Evolutionary conservation across 768 basidiomycete species (phyloP).

Genomic region (Plicaturopsis crispa): DNA sequence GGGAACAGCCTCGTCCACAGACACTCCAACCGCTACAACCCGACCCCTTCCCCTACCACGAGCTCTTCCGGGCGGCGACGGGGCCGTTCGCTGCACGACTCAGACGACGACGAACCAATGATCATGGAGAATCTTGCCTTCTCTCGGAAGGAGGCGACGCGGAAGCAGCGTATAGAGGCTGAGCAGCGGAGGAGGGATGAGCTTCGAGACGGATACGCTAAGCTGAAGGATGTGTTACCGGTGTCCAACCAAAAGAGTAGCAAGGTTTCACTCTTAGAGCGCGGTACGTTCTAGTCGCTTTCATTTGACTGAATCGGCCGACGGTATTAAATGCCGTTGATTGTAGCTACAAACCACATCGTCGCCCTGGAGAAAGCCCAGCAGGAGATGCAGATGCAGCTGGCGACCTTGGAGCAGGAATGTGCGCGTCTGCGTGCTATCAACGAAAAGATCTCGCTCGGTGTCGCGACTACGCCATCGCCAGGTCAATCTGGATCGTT

Average conservation of each 20-base stretch:
- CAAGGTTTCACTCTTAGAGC: slow-evolving; percentile 82
- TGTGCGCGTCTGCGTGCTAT: slow-evolving; percentile 62
- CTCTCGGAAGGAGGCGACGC: slow-evolving; percentile 77
- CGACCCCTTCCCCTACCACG: slow-evolving; percentile 70
- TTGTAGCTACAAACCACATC: slow-evolving; percentile 73
- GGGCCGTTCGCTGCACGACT: slow-evolving; percentile 64
- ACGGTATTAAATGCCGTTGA: slow-evolving; percentile 3
- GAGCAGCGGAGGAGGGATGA: slow-evolving; percentile 86
- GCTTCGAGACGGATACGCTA: slow-evolving; percentile 82
- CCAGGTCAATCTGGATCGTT: slow-evolving; percentile 37
- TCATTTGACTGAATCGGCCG: slow-evolving; percentile 6
- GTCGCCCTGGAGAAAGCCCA: slow-evolving; percentile 64
- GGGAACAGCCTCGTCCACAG: slow-evolving; percentile 73
- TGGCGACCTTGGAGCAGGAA: slow-evolving; percentile 60
- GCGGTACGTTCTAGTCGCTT: slow-evolving; percentile 45
- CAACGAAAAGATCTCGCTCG: slow-evolving; percentile 80
- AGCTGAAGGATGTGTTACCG: slow-evolving; percentile 81
- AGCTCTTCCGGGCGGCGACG: slow-evolving; percentile 64
- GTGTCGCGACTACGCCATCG: slow-evolving; percentile 47
- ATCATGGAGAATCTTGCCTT: slow-evolving; percentile 68
- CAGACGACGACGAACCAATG: slow-evolving; percentile 66
- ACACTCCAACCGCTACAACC: slow-evolving; percentile 62
- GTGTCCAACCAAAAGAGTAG: slow-evolving; percentile 87
- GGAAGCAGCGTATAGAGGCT: slow-evolving; percentile 82
- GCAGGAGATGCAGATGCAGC: slow-evolving; percentile 61